Conservation (phyloP, 208 protist species). For the Acanthamoeba divionensis region DNA sequence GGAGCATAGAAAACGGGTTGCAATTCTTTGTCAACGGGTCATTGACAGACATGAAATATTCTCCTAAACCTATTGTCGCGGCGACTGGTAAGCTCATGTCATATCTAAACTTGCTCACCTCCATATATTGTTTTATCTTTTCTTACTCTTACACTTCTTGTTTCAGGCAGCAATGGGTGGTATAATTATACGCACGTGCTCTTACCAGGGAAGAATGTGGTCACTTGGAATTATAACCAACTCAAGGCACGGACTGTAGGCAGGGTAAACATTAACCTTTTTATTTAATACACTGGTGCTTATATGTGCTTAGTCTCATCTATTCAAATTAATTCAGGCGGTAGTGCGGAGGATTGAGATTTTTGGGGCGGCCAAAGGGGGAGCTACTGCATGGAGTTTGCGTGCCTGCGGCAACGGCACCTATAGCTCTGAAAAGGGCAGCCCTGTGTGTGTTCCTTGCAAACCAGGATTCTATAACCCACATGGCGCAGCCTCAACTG, state of each 20-base stretch:
- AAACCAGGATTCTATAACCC: not conserved
- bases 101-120: too few species aligned
- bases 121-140: too few species aligned
- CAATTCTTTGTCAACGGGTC: not conserved
- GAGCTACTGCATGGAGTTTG: not conserved
- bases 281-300: too few species aligned
- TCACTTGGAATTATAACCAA: conserved; percentile 13
- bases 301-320: too few species aligned
- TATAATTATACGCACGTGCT: not conserved
- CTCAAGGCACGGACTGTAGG: not conserved
- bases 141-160: too few species aligned
- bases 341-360: not conserved
- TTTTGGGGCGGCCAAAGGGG: not conserved
- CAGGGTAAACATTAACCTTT: too few species aligned
- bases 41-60: not conserved
- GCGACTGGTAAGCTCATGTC: too few species aligned
- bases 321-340: not conserved
- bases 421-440: not conserved
- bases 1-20: not conserved
- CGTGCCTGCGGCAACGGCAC: not conserved
- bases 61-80: not conserved
- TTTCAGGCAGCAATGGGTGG: not conserved
- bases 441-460: not conserved
- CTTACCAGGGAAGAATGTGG: not conserved
- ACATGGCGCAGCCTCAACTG: not conserved